Evolutionary conservation across 2,329 filamentous ascomycete genomes (phyloP).

Genomic region (Pseudodiploospora longispora): DNA sequence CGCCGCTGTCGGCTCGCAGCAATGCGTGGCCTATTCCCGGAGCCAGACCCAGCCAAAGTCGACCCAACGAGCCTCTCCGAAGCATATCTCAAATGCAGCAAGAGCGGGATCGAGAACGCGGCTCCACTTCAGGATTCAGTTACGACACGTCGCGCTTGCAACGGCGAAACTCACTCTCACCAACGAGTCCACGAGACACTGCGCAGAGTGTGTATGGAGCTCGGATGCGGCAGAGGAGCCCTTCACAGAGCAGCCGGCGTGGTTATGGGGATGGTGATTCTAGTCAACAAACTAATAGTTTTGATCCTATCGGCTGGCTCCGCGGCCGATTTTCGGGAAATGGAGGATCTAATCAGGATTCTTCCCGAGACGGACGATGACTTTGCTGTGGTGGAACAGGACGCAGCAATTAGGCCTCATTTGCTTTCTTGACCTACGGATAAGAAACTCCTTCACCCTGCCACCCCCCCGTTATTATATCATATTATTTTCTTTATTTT

Average conservation of each 20-base stretch:
- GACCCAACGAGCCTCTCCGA: conserved; percentile 23
- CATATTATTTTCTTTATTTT: no score
- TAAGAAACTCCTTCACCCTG: no score
- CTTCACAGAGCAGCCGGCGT: conserved; percentile 27
- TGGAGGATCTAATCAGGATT: conserved; percentile 19
- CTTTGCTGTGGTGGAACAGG: neutral
- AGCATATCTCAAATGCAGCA: conserved; percentile 19
- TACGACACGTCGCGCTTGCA: conserved; percentile 27
- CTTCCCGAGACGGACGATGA: conserved; percentile 18
- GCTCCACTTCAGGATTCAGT: conserved; percentile 17
- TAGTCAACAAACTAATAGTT: conserved; percentile 20
- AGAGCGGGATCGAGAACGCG: conserved; percentile 17
- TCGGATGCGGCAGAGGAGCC: conserved; percentile 30
- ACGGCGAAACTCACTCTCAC: conserved; percentile 31
- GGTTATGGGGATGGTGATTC: conserved; percentile 21
- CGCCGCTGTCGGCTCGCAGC: neutral
- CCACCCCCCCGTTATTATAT: no score
- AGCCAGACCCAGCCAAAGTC: conserved; percentile 16
- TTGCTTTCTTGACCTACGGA: no score
- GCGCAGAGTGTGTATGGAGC: conserved; percentile 21
- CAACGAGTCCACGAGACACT: conserved; percentile 25
- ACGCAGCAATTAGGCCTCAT: no score
- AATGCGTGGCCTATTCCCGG: conserved; percentile 5
- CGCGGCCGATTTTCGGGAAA: conserved; percentile 30
- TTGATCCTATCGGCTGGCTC: conserved; percentile 35